phyloP scores from a whole-genome alignment of 2,329 filamentous ascomycete genomes.

The Zelopaecilomyces penicillatus region DNA sequence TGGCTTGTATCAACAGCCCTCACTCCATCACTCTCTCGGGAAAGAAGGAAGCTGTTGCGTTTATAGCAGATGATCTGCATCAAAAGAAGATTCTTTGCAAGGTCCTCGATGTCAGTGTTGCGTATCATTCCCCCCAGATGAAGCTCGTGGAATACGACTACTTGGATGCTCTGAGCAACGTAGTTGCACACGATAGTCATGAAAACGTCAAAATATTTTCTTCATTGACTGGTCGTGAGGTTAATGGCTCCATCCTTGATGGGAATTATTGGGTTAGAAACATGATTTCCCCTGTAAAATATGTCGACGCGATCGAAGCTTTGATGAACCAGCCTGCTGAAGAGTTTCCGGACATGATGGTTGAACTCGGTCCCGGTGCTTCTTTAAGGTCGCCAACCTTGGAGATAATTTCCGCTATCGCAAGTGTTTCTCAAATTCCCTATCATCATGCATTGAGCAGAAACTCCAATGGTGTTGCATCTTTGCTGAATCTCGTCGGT shows the following conservation, averaged over 20 bases:
- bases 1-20: slow-evolving; percentile 39
- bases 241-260: slow-evolving; percentile 20
- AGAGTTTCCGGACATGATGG: slow-evolving; percentile 24
- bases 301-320: slow-evolving; percentile 28
- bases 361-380: slow-evolving; percentile 34
- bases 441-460: slow-evolving; percentile 23
- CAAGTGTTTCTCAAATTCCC: slow-evolving; percentile 1
- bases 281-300: slow-evolving; percentile 36
- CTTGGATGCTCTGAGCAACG: slow-evolving; percentile 15
- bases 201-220: slow-evolving; percentile 30
- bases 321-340: slow-evolving; percentile 22
- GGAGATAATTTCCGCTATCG: slow-evolving; percentile 23
- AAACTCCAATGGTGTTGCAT: slow-evolving; percentile 13
- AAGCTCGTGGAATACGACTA: slow-evolving; percentile 29
- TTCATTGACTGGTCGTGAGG: slow-evolving; percentile 25
- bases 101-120: slow-evolving; percentile 28
- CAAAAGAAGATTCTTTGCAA: slow-evolving; percentile 24
- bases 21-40: slow-evolving; percentile 37
- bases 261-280: slow-evolving; percentile 39
- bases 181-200: slow-evolving; percentile 12
- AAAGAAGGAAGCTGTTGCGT: slow-evolving; percentile 20
- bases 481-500: slow-evolving; percentile 25
- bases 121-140: slow-evolving; percentile 41
- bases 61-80: slow-evolving; percentile 23
- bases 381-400: slow-evolving; percentile 28